Evolutionary conservation across 495 filamentous ascomycete species (phyloP).

Genomic region (Sporormia fimetaria): DNA sequence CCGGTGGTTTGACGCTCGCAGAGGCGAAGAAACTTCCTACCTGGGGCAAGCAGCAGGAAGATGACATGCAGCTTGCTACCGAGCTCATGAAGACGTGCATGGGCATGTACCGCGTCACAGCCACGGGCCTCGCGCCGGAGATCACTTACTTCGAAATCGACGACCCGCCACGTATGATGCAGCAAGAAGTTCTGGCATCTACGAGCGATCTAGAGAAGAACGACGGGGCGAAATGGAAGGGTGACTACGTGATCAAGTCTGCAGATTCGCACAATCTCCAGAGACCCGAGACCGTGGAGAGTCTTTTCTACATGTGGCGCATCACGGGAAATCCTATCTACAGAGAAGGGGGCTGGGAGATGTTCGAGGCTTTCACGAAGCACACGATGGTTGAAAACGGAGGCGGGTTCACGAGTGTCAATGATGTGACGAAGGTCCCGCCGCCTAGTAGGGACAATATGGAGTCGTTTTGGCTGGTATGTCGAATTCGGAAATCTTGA

Average conservation of each 20-base stretch:
- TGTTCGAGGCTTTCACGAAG: constrained; percentile 85
- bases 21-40: constrained; percentile 57
- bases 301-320: constrained; percentile 95
- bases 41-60: constrained; percentile 72
- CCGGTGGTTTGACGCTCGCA: constrained; percentile 59
- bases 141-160: constrained; percentile 79
- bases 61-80: constrained; percentile 69
- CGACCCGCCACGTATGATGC: constrained; percentile 47
- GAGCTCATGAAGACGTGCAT: constrained; percentile 96
- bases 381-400: constrained; percentile 65
- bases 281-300: constrained; percentile 89
- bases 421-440: constrained; percentile 46
- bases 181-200: constrained; percentile 30
- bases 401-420: constrained; percentile 66
- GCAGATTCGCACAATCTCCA: constrained; percentile 87
- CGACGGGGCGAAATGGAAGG: constrained; percentile 50
- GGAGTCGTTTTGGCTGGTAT: constrained; percentile 53
- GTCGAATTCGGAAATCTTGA: constrained; percentile 27
- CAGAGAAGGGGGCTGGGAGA: constrained; percentile 95
- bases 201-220: constrained; percentile 39
- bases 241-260: constrained; percentile 65
- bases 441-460: constrained; percentile 33
- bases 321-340: constrained; percentile 89
- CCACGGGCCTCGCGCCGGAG: constrained; percentile 81
- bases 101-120: constrained; percentile 83